A percentile compares a stretch with the other conserved stretches of the same genome.
These are phyloP conservation scores for Petunia hybrid DNA, from an alignment of 305 asterid genomes.

Conservation along the genomic window DNA sequence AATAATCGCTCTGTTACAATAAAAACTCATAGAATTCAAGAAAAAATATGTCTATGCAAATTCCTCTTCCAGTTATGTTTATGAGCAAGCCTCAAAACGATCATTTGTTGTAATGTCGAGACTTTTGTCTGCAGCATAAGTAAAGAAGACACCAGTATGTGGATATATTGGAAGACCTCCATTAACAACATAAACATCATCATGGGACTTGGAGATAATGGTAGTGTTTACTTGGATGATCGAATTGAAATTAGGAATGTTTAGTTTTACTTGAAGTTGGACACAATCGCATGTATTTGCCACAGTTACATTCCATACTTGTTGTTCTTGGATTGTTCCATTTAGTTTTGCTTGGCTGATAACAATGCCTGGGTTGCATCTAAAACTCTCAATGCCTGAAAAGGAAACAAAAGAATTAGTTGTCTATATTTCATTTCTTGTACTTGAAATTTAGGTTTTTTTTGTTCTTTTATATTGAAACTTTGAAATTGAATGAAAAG, in stretches of 20 bases:
- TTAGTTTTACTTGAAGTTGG: slow-evolving; percentile 7
- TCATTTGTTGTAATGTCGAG: background rate
- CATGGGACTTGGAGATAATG: background rate
- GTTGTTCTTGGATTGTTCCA: background rate
- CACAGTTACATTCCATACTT: background rate
- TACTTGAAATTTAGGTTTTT: background rate
- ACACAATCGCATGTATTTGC: background rate
- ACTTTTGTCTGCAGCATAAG: background rate
- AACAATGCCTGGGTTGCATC: background rate
- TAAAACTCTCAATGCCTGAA: background rate
- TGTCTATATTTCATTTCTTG: background rate
- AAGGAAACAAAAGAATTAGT: background rate
- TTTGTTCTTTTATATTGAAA: no score
- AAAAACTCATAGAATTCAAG: no score
- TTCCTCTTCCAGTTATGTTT: background rate
- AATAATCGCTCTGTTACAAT: no score
- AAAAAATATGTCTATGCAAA: no score
- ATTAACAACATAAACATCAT: background rate
- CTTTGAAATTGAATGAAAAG: no score
- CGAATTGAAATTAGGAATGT: background rate
- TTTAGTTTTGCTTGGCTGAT: background rate
- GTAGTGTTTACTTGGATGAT: background rate
- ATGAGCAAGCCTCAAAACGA: background rate
- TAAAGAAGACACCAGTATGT: background rate
- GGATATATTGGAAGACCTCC: slow-evolving; percentile 3